Percentiles rank a stretch among this genome's conserved stretches.
phyloP scores from a whole-genome alignment of 225 moss, liverwort and hornwort species.

The Pleurozium schreberi region DNA sequence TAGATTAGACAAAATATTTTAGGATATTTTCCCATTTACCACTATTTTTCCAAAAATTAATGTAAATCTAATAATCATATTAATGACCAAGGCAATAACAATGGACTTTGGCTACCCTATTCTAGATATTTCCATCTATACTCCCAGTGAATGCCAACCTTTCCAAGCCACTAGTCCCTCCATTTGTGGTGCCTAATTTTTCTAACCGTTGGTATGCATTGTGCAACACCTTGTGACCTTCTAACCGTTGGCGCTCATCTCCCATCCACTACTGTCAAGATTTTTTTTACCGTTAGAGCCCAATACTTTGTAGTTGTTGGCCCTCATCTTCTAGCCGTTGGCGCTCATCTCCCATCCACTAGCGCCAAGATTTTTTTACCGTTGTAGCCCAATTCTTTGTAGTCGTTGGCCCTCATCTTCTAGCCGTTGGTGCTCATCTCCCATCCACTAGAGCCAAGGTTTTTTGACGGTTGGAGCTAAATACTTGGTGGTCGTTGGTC shows the following conservation, averaged over 20 bases:
- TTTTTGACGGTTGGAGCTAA: no score
- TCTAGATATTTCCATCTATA: no score
- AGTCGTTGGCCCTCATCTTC: background rate
- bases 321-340: no score
- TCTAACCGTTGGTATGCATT: no score
- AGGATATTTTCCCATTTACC: no score
- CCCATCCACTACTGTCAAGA: no score
- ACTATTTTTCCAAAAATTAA: background rate
- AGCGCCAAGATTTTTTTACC: accelerated
- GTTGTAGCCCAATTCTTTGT: background rate
- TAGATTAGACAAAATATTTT: background rate
- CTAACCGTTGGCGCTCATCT: background rate
- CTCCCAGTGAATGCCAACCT: accelerated
- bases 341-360: no score
- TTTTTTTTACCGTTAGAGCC: no score
- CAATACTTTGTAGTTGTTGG: no score
- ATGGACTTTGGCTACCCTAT: background rate
- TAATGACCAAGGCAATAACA: background rate
- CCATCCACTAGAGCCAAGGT: background rate
- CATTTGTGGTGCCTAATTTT: no score
- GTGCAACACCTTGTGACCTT: no score
- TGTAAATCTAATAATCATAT: background rate
- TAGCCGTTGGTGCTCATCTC: background rate
- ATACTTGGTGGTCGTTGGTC: accelerated
- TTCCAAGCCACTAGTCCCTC: accelerated